Conservation (phyloP, 1,284 basidiomycete species). For the Ustanciosporium gigantosporum region DNA sequence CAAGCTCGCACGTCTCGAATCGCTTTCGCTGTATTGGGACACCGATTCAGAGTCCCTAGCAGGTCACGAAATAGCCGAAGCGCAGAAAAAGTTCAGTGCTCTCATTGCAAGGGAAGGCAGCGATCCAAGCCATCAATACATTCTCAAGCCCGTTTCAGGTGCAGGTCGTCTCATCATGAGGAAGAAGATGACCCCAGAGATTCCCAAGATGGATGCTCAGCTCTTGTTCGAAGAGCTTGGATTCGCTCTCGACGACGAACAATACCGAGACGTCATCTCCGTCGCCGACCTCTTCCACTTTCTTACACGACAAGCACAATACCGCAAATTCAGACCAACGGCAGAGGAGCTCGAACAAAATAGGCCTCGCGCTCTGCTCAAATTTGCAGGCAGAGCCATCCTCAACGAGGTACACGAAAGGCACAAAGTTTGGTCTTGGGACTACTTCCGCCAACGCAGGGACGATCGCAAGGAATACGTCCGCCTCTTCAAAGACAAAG, state of each 20-base stretch:
- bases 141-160: constrained; percentile 93
- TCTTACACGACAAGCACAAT: constrained; percentile 83
- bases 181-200: constrained; percentile 70
- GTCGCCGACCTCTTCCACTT: constrained; percentile 97
- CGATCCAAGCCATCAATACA: constrained; percentile 76
- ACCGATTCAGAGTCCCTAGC: constrained; percentile 85
- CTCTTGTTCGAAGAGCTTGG: constrained; percentile 93
- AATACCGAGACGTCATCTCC: constrained; percentile 92
- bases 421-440: constrained; percentile 87
- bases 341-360: constrained; percentile 71
- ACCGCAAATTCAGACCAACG: constrained; percentile 68
- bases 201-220: constrained; percentile 79
- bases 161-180: constrained; percentile 88
- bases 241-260: constrained; percentile 87
- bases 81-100: constrained; percentile 76
- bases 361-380: constrained; percentile 73
- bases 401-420: constrained; percentile 83
- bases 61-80: constrained; percentile 68
- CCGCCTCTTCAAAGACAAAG: constrained; percentile 78
- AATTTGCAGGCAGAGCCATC: constrained; percentile 82
- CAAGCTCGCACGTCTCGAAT: constrained; percentile 87
- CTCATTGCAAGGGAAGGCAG: constrained; percentile 64
- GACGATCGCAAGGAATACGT: constrained; percentile 84
- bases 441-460: constrained; percentile 82
- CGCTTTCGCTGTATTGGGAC: constrained; percentile 92